These are phyloP conservation scores for Amanita subjunquillea DNA, from an alignment of 768 basidiomycete genomes.

Conservation along the genomic window DNA sequence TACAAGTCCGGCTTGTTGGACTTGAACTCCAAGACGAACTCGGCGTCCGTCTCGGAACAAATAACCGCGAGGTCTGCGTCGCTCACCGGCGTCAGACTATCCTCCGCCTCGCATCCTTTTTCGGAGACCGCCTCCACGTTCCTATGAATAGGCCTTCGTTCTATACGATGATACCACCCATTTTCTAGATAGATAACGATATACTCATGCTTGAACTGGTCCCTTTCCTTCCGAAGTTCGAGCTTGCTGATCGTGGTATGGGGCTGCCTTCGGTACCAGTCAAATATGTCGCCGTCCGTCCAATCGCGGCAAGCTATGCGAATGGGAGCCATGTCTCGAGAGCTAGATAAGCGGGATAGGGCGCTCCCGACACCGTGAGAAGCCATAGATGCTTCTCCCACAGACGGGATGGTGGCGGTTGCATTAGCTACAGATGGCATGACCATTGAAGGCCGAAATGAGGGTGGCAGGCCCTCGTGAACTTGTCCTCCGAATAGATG, in stretches of 20 bases:
- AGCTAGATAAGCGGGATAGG: too few relatives aligned
- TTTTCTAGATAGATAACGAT: neutral
- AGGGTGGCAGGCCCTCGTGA: too few relatives aligned
- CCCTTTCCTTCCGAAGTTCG: neutral
- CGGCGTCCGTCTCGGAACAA: neutral
- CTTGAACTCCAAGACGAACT: neutral
- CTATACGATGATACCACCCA: neutral
- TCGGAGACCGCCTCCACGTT: neutral
- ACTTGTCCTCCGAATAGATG: too few relatives aligned
- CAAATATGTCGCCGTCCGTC: neutral
- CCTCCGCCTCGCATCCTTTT: neutral
- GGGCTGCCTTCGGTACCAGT: neutral
- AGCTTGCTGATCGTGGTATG: neutral
- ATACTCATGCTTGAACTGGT: neutral
- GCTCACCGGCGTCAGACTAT: neutral
- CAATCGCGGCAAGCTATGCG: neutral
- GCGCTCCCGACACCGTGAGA: too few relatives aligned
- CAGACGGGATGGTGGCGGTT: too few relatives aligned
- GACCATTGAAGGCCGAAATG: too few relatives aligned
- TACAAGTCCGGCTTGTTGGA: neutral
- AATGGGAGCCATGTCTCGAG: too few relatives aligned
- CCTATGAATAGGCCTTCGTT: neutral
- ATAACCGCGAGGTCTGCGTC: neutral
- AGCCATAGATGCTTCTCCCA: too few relatives aligned
- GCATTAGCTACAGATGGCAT: too few relatives aligned